Conservation (phyloP, 352 stramenopile genomes). For the Pythium utonaiense region DNA sequence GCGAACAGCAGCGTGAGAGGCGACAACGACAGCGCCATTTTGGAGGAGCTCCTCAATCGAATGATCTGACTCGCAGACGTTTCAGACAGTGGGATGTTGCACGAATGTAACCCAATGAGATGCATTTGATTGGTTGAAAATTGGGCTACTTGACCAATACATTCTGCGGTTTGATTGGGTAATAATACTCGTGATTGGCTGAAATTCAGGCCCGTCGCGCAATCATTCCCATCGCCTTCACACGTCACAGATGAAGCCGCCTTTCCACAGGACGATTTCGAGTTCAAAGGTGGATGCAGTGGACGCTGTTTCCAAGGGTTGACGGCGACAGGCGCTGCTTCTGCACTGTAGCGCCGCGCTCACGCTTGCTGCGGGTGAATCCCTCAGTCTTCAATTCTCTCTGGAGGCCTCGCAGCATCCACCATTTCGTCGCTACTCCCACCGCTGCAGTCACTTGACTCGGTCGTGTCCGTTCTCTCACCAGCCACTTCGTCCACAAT, state of each 20-base stretch:
- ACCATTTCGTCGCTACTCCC: neutral
- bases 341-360: neutral
- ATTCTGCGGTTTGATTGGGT: neutral
- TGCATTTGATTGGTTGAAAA: conserved; percentile 4
- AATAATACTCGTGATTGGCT: neutral
- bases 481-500: neutral
- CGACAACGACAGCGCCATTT: neutral
- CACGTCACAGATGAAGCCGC: neutral
- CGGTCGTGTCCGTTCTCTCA: neutral
- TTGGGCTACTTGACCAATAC: no score
- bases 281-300: neutral
- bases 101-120: no score
- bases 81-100: neutral
- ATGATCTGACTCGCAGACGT: neutral
- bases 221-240: neutral
- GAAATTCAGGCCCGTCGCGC: neutral
- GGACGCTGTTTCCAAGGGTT: neutral
- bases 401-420: neutral
- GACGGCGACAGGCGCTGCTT: neutral
- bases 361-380: neutral
- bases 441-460: neutral
- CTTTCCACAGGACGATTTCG: neutral
- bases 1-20: neutral
- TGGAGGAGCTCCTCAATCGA: neutral
- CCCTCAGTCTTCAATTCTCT: neutral